These are phyloP conservation scores for Kwoniella mangroviensis DNA, from an alignment of 768 basidiomycete species.

Conservation along the genomic window DNA sequence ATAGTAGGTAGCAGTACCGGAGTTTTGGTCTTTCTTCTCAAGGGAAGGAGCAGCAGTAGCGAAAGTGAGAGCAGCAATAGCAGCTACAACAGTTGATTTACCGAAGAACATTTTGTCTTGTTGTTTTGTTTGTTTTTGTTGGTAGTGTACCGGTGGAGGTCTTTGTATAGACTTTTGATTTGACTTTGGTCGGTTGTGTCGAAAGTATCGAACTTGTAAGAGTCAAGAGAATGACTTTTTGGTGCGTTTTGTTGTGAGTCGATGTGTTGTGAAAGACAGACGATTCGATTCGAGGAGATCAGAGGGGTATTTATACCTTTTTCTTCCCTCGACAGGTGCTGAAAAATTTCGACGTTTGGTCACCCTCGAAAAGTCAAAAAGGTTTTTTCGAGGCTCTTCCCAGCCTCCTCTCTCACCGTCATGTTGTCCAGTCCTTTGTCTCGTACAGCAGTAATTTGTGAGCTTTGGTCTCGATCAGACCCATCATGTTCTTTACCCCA, in stretches of 20 bases:
- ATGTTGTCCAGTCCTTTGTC: neutral
- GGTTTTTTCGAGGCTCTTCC: constrained; percentile 9
- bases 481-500: constrained; percentile 6
- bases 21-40: constrained; percentile 35
- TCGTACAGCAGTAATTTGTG: no score
- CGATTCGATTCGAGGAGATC: neutral
- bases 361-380: constrained; percentile 6
- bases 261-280: neutral
- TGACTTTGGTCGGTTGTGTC: constrained; percentile 1
- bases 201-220: constrained; percentile 2
- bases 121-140: constrained; percentile 4
- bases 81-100: constrained; percentile 21
- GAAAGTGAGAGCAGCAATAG: constrained; percentile 19
- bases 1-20: constrained; percentile 33
- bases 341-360: neutral
- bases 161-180: constrained; percentile 4
- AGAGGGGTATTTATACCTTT: constrained; percentile 22
- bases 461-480: constrained; percentile 6
- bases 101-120: constrained; percentile 37
- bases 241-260: constrained; percentile 2
- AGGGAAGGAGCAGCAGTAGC: constrained; percentile 22
- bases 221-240: constrained; percentile 14
- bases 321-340: neutral
- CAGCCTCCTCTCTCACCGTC: constrained; percentile 1
- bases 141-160: constrained; percentile 1